phyloP scores from a whole-genome alignment of 371 early-diverging fungal species.

The Basidiobolus meristosporus region DNA sequence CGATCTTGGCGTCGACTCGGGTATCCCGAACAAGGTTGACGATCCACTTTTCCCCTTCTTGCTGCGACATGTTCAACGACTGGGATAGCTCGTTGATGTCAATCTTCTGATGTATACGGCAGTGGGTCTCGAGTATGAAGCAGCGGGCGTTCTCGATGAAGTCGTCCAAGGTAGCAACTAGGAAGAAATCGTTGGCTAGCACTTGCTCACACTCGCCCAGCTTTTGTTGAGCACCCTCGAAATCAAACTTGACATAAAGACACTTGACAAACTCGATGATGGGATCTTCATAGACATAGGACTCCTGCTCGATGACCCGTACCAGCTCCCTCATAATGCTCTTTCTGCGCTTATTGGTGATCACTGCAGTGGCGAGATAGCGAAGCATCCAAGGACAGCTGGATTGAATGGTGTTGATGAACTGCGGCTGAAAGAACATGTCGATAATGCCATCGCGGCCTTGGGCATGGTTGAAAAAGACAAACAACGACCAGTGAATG shows the following conservation, averaged over 20 bases:
- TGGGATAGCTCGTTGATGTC: constrained; percentile 72
- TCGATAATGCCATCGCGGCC: constrained; percentile 86
- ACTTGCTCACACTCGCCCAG: constrained; percentile 74
- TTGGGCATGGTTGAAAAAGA: constrained; percentile 91
- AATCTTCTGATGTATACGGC: constrained; percentile 85
- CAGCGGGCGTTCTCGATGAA: constrained; percentile 84
- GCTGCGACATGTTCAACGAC: constrained; percentile 65
- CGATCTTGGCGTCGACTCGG: constrained; percentile 89
- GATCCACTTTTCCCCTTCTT: constrained; percentile 91
- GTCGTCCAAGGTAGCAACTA: constrained; percentile 61
- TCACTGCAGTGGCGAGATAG: constrained; percentile 74
- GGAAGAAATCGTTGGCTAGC: constrained; percentile 73
- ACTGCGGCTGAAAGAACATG: constrained; percentile 75
- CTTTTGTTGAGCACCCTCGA: constrained; percentile 78
- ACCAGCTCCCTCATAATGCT: constrained; percentile 74
- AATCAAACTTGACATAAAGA: constrained; percentile 80
- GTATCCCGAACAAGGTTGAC: constrained; percentile 89
- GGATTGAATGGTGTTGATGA: constrained; percentile 89
- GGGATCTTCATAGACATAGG: constrained; percentile 66
- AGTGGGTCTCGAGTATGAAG: constrained; percentile 87
- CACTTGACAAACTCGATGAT: constrained; percentile 80
- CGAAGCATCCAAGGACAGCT: constrained; percentile 90
- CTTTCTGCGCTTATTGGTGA: constrained; percentile 81
- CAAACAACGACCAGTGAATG: constrained; percentile 90
- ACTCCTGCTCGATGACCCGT: constrained; percentile 70